These are phyloP conservation scores for Cadophora gregata DNA, from an alignment of 2,329 filamentous ascomycete genomes.

Conservation along the genomic window DNA sequence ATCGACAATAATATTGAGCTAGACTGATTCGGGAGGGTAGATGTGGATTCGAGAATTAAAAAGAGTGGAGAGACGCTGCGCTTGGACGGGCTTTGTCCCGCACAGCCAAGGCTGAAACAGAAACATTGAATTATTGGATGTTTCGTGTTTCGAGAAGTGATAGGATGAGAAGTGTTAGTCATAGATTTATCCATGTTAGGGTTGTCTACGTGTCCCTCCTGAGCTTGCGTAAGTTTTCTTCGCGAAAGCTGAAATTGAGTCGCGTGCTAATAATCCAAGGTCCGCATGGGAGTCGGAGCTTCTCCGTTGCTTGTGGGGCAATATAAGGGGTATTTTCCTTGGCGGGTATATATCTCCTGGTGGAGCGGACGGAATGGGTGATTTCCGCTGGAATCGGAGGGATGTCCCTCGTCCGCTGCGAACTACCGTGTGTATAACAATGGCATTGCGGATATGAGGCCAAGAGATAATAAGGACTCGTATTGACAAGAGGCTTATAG, in stretches of 20 bases:
- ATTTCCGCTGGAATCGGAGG: slow-evolving; percentile 6
- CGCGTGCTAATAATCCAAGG: neutral
- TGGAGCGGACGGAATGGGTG: slow-evolving; percentile 1
- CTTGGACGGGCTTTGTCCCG: neutral
- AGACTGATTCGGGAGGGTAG: neutral
- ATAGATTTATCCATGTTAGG: neutral
- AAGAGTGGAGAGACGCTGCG: neutral
- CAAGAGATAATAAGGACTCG: neutral
- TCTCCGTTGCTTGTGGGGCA: neutral
- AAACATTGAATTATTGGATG: neutral
- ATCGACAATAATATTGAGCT: neutral
- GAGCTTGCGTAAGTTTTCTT: neutral
- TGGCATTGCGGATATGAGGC: neutral
- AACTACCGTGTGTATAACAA: neutral
- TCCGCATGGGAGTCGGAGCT: neutral
- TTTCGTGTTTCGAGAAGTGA: neutral
- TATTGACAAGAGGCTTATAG: no score
- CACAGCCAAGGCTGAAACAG: slow-evolving; percentile 1
- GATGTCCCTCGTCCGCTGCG: neutral
- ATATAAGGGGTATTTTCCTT: neutral
- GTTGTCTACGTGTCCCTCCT: neutral
- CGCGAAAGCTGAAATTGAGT: neutral
- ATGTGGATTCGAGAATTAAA: neutral
- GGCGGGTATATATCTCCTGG: neutral
- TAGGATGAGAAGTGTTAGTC: neutral